phyloP scores from a whole-genome alignment of 2,329 filamentous ascomycete species.

The Epichloe baconii region DNA sequence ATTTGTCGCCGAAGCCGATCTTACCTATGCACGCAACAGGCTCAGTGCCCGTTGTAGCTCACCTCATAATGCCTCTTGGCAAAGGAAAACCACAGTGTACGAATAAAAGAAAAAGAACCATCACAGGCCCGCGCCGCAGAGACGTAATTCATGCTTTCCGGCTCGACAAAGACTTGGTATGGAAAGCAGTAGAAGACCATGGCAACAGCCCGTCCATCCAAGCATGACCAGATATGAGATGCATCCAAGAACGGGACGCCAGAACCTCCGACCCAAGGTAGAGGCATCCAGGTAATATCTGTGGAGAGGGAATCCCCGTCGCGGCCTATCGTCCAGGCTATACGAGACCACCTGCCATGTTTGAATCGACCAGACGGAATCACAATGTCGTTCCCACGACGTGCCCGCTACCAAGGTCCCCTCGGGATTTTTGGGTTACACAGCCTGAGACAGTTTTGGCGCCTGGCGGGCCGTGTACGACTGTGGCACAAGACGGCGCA shows the following conservation, averaged over 20 bases:
- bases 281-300: too few relatives aligned
- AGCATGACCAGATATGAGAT: constrained; percentile 15
- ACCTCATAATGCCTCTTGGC: constrained; percentile 14
- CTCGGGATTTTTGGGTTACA: background rate
- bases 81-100: constrained; percentile 11
- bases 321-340: constrained; percentile 1
- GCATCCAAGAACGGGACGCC: constrained; percentile 13
- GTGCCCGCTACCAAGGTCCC: background rate
- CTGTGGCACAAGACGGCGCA: background rate
- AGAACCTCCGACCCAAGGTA: constrained; percentile 15
- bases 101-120: constrained; percentile 6
- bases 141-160: constrained; percentile 15
- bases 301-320: too few relatives aligned
- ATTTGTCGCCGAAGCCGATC: background rate
- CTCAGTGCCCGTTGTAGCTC: constrained; percentile 6
- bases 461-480: too few relatives aligned
- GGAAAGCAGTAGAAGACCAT: constrained; percentile 17
- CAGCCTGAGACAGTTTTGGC: background rate
- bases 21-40: background rate
- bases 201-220: constrained; percentile 11
- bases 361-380: constrained; percentile 15
- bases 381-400: background rate
- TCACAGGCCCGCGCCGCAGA: constrained; percentile 12
- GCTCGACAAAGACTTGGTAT: constrained; percentile 10
- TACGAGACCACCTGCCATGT: constrained; percentile 17